phyloP scores from a whole-genome alignment of 768 basidiomycete genomes.

The Hericium alpestre region DNA sequence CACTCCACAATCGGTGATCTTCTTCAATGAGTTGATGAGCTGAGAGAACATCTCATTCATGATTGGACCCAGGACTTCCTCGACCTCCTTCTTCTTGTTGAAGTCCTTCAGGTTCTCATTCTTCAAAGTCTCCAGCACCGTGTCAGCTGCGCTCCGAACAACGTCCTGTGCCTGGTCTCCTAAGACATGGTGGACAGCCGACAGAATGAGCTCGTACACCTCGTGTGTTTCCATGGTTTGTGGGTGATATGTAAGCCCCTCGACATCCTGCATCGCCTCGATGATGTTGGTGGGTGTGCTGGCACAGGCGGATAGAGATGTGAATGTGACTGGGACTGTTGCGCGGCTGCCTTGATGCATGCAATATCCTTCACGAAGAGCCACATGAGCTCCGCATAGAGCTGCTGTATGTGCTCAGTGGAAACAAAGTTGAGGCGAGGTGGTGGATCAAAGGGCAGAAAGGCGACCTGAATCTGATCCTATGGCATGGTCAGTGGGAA shows the following conservation, averaged over 20 bases:
- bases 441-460: slow-evolving; percentile 50
- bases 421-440: slow-evolving; percentile 39
- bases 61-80: slow-evolving; percentile 61
- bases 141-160: slow-evolving; percentile 91
- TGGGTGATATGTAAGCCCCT: slow-evolving; percentile 87
- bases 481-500: neutral
- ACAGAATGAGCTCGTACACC: slow-evolving; percentile 85
- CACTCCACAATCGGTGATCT: slow-evolving; percentile 90
- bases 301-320: neutral
- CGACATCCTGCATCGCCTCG: slow-evolving; percentile 86
- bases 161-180: slow-evolving; percentile 96
- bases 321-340: neutral
- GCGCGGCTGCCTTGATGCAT: slow-evolving; percentile 13
- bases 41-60: slow-evolving; percentile 71
- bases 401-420: slow-evolving; percentile 48
- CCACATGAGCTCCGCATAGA: slow-evolving; percentile 50
- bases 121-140: slow-evolving; percentile 80
- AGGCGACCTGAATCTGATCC: slow-evolving; percentile 16
- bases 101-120: slow-evolving; percentile 86
- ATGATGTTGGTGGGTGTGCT: slow-evolving; percentile 67
- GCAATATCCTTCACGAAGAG: slow-evolving; percentile 44
- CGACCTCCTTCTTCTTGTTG: slow-evolving; percentile 92
- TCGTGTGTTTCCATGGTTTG: slow-evolving; percentile 90
- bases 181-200: slow-evolving; percentile 68
- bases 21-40: slow-evolving; percentile 78